Percentiles rank a stretch among this genome's conserved stretches.
Conservation (phyloP, 139 green algal genomes). For the Deuterostichococcus epilithicus region DNA sequence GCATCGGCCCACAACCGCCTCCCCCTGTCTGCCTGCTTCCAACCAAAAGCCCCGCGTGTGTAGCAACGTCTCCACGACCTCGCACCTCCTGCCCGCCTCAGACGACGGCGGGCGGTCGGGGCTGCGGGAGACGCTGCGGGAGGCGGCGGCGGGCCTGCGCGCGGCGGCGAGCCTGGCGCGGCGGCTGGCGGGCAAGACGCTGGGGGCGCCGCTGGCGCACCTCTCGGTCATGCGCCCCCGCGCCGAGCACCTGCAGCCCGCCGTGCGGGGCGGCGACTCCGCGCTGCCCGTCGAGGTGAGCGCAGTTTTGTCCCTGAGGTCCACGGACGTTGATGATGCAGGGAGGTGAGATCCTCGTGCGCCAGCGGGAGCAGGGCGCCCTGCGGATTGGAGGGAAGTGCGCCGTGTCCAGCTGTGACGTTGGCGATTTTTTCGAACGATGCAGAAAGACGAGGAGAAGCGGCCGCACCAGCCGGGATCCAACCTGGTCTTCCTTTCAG, state of each 20-base stretch:
- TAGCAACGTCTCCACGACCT: too few species aligned
- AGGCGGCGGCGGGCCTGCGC: neutral
- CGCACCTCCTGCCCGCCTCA: too few species aligned
- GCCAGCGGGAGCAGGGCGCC: too few species aligned
- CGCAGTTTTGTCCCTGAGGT: neutral
- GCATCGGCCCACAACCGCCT: too few species aligned
- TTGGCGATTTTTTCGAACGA: too few species aligned
- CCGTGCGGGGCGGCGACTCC: neutral
- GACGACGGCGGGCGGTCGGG: neutral
- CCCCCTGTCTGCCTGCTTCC: too few species aligned
- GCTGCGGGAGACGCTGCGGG: neutral
- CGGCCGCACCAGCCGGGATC: slow-evolving; percentile 33
- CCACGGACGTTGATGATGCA: neutral
- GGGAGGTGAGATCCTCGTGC: too few species aligned
- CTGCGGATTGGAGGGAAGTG: too few species aligned
- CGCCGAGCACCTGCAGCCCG: neutral
- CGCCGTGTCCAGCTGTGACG: neutral
- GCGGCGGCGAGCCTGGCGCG: neutral
- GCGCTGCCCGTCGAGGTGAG: neutral
- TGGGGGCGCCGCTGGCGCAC: neutral
- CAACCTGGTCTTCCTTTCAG: slow-evolving; percentile 58
- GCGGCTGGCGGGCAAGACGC: neutral
- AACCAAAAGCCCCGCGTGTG: too few species aligned
- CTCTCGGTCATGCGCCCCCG: neutral
- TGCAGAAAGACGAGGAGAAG: slow-evolving; percentile 2